Evolutionary conservation across 2,329 filamentous ascomycete species (phyloP).

Genomic region (Microcera coccophila): DNA sequence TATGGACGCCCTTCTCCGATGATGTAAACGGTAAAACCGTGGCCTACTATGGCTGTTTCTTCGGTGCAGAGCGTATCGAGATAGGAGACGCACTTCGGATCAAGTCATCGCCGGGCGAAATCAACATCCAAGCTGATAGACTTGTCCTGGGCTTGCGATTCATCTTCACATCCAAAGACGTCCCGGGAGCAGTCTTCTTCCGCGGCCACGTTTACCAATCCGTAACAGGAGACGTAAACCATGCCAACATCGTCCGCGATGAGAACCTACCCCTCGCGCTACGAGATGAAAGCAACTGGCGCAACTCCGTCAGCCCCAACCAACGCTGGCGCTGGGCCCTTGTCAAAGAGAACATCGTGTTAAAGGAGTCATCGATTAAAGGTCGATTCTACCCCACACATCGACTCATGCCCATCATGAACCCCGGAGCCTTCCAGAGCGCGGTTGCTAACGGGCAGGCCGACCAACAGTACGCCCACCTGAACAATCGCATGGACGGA

Average conservation of each 20-base stretch:
- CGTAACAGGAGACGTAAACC: constrained; percentile 24
- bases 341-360: constrained; percentile 42
- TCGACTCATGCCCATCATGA: constrained; percentile 49
- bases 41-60: constrained; percentile 46
- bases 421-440: constrained; percentile 36
- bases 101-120: constrained; percentile 37
- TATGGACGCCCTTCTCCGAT: constrained; percentile 40
- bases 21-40: constrained; percentile 31
- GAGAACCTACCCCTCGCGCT: constrained; percentile 42
- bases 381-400: constrained; percentile 58
- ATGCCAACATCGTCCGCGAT: constrained; percentile 29
- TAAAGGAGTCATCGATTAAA: constrained; percentile 46
- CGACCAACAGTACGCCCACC: constrained; percentile 43
- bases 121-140: constrained; percentile 30
- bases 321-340: constrained; percentile 38
- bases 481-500: constrained; percentile 53
- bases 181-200: constrained; percentile 37
- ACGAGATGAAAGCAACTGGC: constrained; percentile 39
- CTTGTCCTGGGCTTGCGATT: constrained; percentile 37
- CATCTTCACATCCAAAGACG: constrained; percentile 37
- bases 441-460: constrained; percentile 38
- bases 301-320: constrained; percentile 32
- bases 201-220: constrained; percentile 39
- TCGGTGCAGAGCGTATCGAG: constrained; percentile 49
- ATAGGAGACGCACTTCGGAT: constrained; percentile 48